Evolutionary conservation across 345 rosid species (phyloP), one percentile per base, ranked within the genome.

Genomic region (Eucalyptus caleyi): DNA sequence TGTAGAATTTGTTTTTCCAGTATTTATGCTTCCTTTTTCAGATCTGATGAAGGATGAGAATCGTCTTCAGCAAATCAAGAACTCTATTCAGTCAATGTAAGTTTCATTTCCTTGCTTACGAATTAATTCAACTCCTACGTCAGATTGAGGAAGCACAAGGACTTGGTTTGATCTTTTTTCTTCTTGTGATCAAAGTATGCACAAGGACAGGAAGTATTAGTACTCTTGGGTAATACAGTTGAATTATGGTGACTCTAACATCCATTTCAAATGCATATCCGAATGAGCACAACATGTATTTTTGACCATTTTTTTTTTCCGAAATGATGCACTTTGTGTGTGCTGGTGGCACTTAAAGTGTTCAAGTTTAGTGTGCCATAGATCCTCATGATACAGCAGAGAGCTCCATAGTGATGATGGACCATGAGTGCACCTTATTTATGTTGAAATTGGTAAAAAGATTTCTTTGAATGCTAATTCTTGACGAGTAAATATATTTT

Each of bases 61-160:
- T 83, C 95, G 94, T 87, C 97, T 96, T 91, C 96, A 93, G 92
- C 93, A 93, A 91, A 94, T 96, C 92, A 96, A 96, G 93, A 93
- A 94, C 91, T 91, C 87, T 87, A 94, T 96, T 90, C 89, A 30
- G 87, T 92, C 96, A 62, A 88, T 96, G 99, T 96, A 95, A 65
- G 94, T 77, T 77, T 77, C 9, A 77, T 11, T 37, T 77, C 27
- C 47, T 21, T 77, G 85, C 27, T 77, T 77, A 77, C 47, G 30
- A 77, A 40, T 40, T 47, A 77, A 40, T 77, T 77, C 30, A 37
- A 77, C 30, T 77, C 27, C 47, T 40, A 77, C 15, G 16, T 77
- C 85, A 40, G 9, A 77, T 77, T 21, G 47, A 77, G 85, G 47
- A 77, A 11, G 83, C 83, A 77, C 81, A 69, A 69, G 24, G 44